Evolutionary conservation across 495 filamentous ascomycete genomes (phyloP).

Genomic region (Durotheca rogersii): DNA sequence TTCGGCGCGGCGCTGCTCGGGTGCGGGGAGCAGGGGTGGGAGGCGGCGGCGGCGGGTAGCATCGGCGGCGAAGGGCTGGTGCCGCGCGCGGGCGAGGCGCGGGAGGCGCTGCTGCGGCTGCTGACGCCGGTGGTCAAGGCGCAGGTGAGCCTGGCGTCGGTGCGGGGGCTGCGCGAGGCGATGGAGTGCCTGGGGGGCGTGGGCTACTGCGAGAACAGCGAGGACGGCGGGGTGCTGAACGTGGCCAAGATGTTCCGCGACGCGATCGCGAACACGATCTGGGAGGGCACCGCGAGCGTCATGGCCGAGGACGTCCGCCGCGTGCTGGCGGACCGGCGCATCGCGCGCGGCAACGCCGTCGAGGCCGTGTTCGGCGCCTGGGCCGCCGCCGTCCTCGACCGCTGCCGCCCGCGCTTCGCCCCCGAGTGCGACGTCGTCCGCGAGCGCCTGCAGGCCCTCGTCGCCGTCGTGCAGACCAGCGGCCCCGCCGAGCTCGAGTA

Average conservation of each 20-base stretch:
- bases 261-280: conserved; percentile 60
- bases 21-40: conserved; percentile 6
- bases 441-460: neutral
- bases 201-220: conserved; percentile 62
- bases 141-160: conserved; percentile 49
- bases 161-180: conserved; percentile 57
- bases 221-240: conserved; percentile 58
- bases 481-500: conserved; percentile 1
- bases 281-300: conserved; percentile 71
- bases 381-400: neutral
- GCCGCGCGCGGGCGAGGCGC: neutral
- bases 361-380: neutral
- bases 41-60: neutral
- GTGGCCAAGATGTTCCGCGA: conserved; percentile 64
- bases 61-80: neutral
- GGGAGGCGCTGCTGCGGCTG: conserved; percentile 46
- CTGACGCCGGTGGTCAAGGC: conserved; percentile 65
- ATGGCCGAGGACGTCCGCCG: conserved; percentile 59
- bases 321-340: conserved; percentile 22
- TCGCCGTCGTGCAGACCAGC: neutral
- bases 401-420: neutral
- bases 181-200: conserved; percentile 70
- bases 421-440: neutral
- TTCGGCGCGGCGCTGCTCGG: conserved; percentile 15
- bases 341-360: neutral